Base-by-base conservation (phyloP, 805 yeast genomes). In the Candida verbasci region DNA sequence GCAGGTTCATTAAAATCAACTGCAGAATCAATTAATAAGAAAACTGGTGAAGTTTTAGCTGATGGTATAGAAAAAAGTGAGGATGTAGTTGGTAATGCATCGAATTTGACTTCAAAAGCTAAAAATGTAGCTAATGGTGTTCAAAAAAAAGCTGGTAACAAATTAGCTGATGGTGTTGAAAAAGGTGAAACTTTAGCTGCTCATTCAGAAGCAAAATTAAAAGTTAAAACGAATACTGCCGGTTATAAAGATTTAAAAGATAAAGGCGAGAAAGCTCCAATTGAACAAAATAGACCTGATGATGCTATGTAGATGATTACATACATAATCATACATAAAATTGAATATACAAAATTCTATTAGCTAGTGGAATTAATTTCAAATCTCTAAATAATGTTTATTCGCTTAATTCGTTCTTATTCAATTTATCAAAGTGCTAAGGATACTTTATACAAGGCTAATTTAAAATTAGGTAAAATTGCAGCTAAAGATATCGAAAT, bases 271-370 rank as follows among this genome's bases (percentile, higher is more conserved):
- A 62, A 69, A 44, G 56, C 57, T 14, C 70, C 65, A 46, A 41
- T 48, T 26, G 73, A 68, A 48, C 74, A 70, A 48, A 58, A 63
- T 46, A 59, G 75, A 36, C 73, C 74, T 6, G 74, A 68, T 24
- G 74, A 70, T 45, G 72, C 61, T 12, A 46, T 67, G 23, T 65
- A 53, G 16, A 10, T 3, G 14, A 11, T 8, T 15, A 6, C 28
- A 5, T 24, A 14, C 34, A 31, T 31, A 7, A 10, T n/a, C 28
- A 9, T 12, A 23, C 27, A 31, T 22, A 20, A 31, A 23, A 22
- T 21, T 14, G 10, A 31, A 23, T 22, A 30, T 9, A 18, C 14
- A 18, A 9, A 27, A 27, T 26, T 9, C n/a, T 28, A 18, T n/a
- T n/a, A n/a, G n/a, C n/a, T n/a, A n/a, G n/a, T n/a, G n/a, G n/a